These are phyloP conservation scores for Venturia carpophila DNA, from an alignment of 2,329 filamentous ascomycete genomes.

Conservation along the genomic window DNA sequence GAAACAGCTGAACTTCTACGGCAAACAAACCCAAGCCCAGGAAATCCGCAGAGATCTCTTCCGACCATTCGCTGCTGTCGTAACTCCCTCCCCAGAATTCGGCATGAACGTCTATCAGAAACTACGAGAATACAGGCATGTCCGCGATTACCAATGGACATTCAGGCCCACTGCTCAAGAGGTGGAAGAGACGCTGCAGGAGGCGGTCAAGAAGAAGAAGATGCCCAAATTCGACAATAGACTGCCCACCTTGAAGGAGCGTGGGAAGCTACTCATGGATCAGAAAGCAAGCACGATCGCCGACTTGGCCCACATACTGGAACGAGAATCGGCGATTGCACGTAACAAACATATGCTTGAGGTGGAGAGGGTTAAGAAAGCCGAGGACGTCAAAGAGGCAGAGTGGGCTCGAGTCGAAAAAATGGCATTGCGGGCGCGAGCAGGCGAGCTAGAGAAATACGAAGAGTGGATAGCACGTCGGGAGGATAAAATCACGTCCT, in stretches of 20 bases:
- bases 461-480: slow-evolving; percentile 19
- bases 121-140: slow-evolving; percentile 52
- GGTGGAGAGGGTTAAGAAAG: neutral
- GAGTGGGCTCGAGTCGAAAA: slow-evolving; percentile 25
- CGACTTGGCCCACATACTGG: slow-evolving; percentile 31
- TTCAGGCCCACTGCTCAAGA: slow-evolving; percentile 30
- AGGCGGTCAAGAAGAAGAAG: slow-evolving; percentile 42
- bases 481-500: slow-evolving; percentile 20
- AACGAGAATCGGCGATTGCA: neutral
- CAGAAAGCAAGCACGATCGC: slow-evolving; percentile 57
- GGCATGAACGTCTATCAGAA: slow-evolving; percentile 50
- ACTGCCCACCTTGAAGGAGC: slow-evolving; percentile 40
- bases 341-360: neutral
- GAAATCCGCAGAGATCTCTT: slow-evolving; percentile 55
- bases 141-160: slow-evolving; percentile 49
- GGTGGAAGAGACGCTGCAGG: slow-evolving; percentile 35
- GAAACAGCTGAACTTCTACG: slow-evolving; percentile 53
- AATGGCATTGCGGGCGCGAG: slow-evolving; percentile 20
- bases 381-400: neutral
- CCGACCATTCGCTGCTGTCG: slow-evolving; percentile 51
- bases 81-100: slow-evolving; percentile 42
- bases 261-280: slow-evolving; percentile 51
- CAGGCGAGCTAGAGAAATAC: neutral
- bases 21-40: slow-evolving; percentile 55
- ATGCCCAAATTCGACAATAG: slow-evolving; percentile 30